phyloP scores from a whole-genome alignment of 768 basidiomycete genomes.

The Hortiboletus campestris region DNA sequence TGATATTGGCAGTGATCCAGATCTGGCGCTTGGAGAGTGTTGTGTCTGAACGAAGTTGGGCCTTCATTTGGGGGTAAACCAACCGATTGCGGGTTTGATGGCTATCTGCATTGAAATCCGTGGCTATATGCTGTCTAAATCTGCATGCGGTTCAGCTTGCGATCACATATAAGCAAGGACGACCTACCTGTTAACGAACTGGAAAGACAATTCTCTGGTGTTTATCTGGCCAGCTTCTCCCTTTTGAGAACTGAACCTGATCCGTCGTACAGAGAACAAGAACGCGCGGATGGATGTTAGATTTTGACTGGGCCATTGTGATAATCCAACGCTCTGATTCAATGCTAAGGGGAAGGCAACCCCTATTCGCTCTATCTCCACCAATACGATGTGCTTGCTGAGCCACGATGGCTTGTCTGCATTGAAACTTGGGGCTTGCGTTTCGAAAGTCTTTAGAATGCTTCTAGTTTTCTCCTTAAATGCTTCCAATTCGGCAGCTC shows the following conservation, averaged over 20 bases:
- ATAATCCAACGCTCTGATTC: slow-evolving; percentile 54
- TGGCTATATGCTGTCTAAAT: slow-evolving; percentile 70
- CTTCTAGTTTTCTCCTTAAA: slow-evolving; percentile 80
- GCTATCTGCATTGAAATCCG: slow-evolving; percentile 68
- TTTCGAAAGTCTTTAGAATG: slow-evolving; percentile 74
- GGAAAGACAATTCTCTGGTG: slow-evolving; percentile 75
- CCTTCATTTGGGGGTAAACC: slow-evolving; percentile 78
- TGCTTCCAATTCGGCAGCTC: slow-evolving; percentile 72
- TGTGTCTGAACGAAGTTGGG: slow-evolving; percentile 60
- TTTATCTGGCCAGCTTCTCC: slow-evolving; percentile 77
- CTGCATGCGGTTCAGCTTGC: slow-evolving; percentile 38
- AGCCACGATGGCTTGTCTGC: slow-evolving; percentile 47
- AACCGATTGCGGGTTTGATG: slow-evolving; percentile 72
- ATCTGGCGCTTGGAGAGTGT: slow-evolving; percentile 50
- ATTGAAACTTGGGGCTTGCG: slow-evolving; percentile 39
- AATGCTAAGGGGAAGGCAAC: slow-evolving; percentile 83
- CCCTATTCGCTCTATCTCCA: slow-evolving; percentile 70
- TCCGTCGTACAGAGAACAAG: slow-evolving; percentile 75
- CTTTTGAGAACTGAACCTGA: slow-evolving; percentile 69
- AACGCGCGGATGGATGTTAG: slow-evolving; percentile 67
- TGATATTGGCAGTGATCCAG: slow-evolving; percentile 67
- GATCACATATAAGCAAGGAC: neutral
- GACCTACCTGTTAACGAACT: slow-evolving; percentile 75
- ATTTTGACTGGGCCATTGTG: slow-evolving; percentile 38
- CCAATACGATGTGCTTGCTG: slow-evolving; percentile 49